A percentile compares a stretch with the other conserved stretches of the same genome.
These are phyloP conservation scores for Penicillium alfredii DNA, from an alignment of 495 filamentous ascomycete genomes.

Conservation along the genomic window DNA sequence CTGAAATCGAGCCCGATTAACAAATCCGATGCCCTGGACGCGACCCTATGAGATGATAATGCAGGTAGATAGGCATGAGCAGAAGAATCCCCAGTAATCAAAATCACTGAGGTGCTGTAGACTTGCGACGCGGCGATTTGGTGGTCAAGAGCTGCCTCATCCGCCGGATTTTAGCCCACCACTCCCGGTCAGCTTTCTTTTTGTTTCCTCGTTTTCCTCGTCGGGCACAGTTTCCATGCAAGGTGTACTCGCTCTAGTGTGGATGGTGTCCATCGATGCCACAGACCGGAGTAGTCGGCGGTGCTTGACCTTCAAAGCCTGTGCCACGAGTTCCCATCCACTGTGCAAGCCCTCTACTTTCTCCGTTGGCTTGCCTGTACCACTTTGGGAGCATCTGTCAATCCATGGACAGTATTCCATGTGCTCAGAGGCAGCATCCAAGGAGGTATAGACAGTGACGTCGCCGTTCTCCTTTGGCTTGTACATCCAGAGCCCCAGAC, in stretches of 20 bases:
- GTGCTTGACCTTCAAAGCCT: conserved; percentile 37
- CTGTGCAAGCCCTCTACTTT: conserved; percentile 28
- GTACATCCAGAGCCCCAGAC: conserved; percentile 93
- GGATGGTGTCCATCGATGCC: conserved; percentile 17
- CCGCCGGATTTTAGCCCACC: conserved; percentile 47
- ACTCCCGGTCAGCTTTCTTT: conserved; percentile 43
- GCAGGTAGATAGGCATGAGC: too few species aligned
- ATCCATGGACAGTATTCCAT: conserved; percentile 81
- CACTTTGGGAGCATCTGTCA: conserved; percentile 53
- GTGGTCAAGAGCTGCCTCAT: conserved; percentile 43
- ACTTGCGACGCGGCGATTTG: conserved; percentile 31
- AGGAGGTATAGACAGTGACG: conserved; percentile 50
- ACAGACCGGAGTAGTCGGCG: conserved; percentile 30
- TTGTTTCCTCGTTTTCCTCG: conserved; percentile 30
- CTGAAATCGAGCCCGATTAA: too few species aligned
- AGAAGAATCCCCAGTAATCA: too few species aligned
- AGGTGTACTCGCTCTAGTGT: conserved; percentile 21
- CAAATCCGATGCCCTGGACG: too few species aligned
- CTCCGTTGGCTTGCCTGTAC: conserved; percentile 30
- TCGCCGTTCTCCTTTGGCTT: conserved; percentile 52
- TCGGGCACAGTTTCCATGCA: conserved; percentile 18
- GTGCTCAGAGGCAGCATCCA: conserved; percentile 65
- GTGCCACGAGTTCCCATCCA: conserved; percentile 43
- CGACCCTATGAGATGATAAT: too few species aligned
- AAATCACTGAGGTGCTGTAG: conserved; percentile 11